Base-by-base conservation (phyloP, 257 asterid genomes). In the Galeopsis tetrahit region DNA sequence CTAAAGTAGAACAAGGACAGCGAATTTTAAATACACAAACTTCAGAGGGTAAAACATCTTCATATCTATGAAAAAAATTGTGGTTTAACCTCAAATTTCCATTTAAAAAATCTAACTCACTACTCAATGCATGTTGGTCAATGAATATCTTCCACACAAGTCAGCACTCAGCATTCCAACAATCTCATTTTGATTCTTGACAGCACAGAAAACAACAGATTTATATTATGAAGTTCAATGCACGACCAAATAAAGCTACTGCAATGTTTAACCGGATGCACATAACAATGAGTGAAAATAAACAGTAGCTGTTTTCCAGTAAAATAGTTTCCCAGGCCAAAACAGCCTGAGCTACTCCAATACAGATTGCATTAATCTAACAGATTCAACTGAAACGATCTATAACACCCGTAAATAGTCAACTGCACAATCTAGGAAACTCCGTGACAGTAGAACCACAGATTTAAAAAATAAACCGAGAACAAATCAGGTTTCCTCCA, bases 351-450 rank as follows among this genome's bases (percentile, higher is more conserved):
- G 34, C 77, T 6, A 66, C 63, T 62, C 55, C 44, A 39, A 48
- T n/a, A 6, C 49, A 48, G 46, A 33, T 58, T 35, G 68, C 46
- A 21, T n/a, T 70, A 48, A 39, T 14, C 66, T 13, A 35, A 51
- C 73, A 42, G 33, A 5, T 15, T 58, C 57, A 39, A 70, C 74
- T 33, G 11, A 34, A 62, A 57, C n/a, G 56, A 63, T 74, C 62
- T 65, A 38, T 13, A 44, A 5, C 40, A 10, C 15, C 33, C 21
- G 9, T 34, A 33, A 34, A 40, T 11, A n/a, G 61, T 56, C 69
- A 46, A 65, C 57, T 71, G 36, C 61, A 44, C 51, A 58, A 32
- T 32, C 64, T 33, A 11, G 3, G 31, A 43, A 38, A 66, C 14
- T 6, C 15, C 31, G 2, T 14, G 63, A 53, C 40, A 14, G 39